These are phyloP conservation scores for Naegleria gruberi DNA, from an alignment of 208 protist genomes.

Conservation along the genomic window DNA sequence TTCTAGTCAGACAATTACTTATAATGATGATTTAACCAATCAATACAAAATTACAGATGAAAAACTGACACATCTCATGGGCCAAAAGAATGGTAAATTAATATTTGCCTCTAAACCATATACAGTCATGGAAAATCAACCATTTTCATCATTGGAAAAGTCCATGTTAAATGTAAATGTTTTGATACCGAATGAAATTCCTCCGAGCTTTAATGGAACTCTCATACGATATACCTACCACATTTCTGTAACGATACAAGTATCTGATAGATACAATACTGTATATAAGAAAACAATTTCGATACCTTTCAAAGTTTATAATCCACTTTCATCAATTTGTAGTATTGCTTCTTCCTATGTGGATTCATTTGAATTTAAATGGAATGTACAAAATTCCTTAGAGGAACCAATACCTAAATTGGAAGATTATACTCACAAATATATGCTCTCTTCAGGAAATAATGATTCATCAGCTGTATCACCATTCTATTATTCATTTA, in stretches of 20 bases:
- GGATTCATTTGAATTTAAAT: neutral
- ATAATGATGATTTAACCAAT: neutral
- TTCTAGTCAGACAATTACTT: neutral
- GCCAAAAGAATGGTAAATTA: neutral
- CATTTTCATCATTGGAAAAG: neutral
- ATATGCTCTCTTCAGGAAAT: neutral
- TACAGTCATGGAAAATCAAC: too few relatives aligned
- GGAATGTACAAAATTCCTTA: neutral
- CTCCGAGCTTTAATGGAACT: neutral
- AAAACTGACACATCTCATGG: neutral
- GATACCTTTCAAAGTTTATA: slow-evolving; percentile 4
- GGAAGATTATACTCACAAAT: neutral
- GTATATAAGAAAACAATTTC: neutral
- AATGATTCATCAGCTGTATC: too few relatives aligned
- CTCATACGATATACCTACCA: neutral
- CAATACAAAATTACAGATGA: neutral
- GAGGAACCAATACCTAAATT: neutral
- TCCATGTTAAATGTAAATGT: neutral
- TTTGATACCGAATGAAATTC: neutral
- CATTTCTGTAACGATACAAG: neutral
- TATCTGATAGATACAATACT: neutral
- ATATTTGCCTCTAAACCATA: neutral
- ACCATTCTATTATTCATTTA: slow-evolving; percentile 9
- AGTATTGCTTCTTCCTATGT: neutral
- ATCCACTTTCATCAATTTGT: neutral